Base-by-base conservation (phyloP, 495 filamentous ascomycete genomes). In the Penicillium goetzii region DNA sequence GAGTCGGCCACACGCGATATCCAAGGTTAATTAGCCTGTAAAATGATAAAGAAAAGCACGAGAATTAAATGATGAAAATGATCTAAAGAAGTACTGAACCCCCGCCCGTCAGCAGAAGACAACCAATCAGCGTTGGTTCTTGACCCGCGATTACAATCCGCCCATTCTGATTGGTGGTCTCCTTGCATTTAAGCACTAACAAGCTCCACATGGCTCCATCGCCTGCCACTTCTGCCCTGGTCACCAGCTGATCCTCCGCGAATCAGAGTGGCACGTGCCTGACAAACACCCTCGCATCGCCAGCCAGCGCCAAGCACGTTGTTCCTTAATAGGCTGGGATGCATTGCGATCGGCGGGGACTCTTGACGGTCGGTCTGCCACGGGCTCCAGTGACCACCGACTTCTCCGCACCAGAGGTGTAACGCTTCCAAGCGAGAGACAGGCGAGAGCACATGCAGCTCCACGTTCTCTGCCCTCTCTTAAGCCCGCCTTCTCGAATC, bases 241-340 rank as follows among this genome's bases (percentile, higher is more conserved):
- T 3, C 2, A 8, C 15, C 15, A 56, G 38, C 43, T 30, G 62
- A 53, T 61, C 52, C 32, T 60, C 59, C 57, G 54, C 72, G 60
- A 77, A 76, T 76, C 72, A 78, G 68, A 50, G 41, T 45, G 58
- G 69, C 75, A 79, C 75, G 77, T 78, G 77, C 69, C 70, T 69
- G 68, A 21, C 54, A 63, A n/a, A 64, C 63, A 55, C 63, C 62
- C 61, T 56, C 45, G 34, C 32, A 47, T 57, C 56, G 43, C 26
- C 53, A 51, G 57, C 61, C 56, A 26, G 34, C 33, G 59, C 64
- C 67, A 72, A 66, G 75, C 77, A 80, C 77, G 77, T 78, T 77
- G 63, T 64, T 25, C 62, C 70, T 73, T 63, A 41, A 77, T 73
- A 75, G 77, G 73, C 68, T 71, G 62, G 63, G 63, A 62, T 61